Evolutionary conservation across 495 filamentous ascomycete genomes (phyloP), one percentile per base, ranked within the genome.

Genomic region (Hypoxylon crocopeplum): DNA sequence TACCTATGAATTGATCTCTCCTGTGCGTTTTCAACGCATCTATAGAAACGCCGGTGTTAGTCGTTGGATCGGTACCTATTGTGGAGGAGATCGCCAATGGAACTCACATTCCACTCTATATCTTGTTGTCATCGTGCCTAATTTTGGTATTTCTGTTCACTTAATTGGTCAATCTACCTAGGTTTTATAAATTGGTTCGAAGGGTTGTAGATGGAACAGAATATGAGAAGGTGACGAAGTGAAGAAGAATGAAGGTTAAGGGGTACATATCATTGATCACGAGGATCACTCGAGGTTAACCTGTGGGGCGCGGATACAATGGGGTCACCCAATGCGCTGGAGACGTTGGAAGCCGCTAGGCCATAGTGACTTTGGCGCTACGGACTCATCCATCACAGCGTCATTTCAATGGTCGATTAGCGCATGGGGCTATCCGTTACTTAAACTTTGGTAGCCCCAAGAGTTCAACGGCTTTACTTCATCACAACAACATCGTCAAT

Each of bases 1-100:
- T 79, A 91, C 90, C 82, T 70, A 84, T 84, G 57, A 96, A 81
- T 73, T 95, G 91, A 74, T 96, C 91, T 63, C 91, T 80, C 24
- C 90, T 82, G 78, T 95, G 91, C 42, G 89, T 87, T 81, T 92
- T 96, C 71, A 94, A 85, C 33, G 91, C 91, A 82, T 96, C 91
- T 94, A 62, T 17, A 61, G 7, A 54, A 29, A 19, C 16, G 29
- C 5, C 20, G 36, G 29, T 52, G 29, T 53, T 54, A 71, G 73
- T 61, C 22, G 52, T 37, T 12, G 48, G 40, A 33, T 13, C 8
- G 21, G 5, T 48, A 34, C 20, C 12, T 22, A 39, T 50, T 20
- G 27, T 20, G 51, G 47, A 45, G 44, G 45, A 29, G 29, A 41
- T 25, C 32, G 54, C 48, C 37, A 30, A 41, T 68, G 24, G 27